These are phyloP conservation scores for Climacium dendroides DNA, from an alignment of 225 moss, liverwort and hornwort species.

Conservation along the genomic window DNA sequence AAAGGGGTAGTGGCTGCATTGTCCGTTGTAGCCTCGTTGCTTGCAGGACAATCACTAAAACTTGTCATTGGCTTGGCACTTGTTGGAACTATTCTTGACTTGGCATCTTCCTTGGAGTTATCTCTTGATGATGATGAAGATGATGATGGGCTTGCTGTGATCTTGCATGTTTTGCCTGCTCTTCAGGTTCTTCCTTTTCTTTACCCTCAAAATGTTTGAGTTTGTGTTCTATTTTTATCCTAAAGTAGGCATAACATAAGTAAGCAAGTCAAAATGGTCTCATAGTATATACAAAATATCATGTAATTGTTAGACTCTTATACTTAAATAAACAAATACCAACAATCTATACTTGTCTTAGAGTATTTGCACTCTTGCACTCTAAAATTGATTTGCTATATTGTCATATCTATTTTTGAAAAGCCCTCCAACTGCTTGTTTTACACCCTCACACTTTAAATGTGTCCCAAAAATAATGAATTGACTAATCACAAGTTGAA, in stretches of 20 bases:
- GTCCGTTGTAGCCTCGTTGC: constrained; percentile 37
- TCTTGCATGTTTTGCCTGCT: constrained; percentile 35
- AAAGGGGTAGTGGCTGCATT: constrained; percentile 37
- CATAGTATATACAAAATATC: too few relatives aligned
- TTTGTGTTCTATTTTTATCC: not conserved
- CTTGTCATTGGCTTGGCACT: constrained; percentile 28
- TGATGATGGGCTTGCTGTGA: constrained; percentile 13
- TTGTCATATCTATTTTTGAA: not conserved
- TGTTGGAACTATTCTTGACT: constrained; percentile 33
- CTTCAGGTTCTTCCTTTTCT: constrained; percentile 43
- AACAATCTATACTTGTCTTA: not conserved
- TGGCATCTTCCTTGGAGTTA: constrained; percentile 14
- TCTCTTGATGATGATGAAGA: constrained; percentile 11
- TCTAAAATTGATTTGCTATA: not conserved
- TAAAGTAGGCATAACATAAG: too few relatives aligned
- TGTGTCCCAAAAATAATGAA: not conserved
- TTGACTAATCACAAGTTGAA: not conserved
- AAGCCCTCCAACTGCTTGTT: not conserved
- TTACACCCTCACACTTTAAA: not conserved
- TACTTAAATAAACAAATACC: not conserved
- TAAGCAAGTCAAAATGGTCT: not conserved
- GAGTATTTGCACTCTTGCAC: not conserved
- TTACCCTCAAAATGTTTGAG: not conserved
- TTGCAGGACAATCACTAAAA: constrained; percentile 10
- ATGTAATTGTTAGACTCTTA: not conserved